These are phyloP conservation scores for Grosmannia serpens DNA, from an alignment of 2,329 filamentous ascomycete species.

Conservation along the genomic window DNA sequence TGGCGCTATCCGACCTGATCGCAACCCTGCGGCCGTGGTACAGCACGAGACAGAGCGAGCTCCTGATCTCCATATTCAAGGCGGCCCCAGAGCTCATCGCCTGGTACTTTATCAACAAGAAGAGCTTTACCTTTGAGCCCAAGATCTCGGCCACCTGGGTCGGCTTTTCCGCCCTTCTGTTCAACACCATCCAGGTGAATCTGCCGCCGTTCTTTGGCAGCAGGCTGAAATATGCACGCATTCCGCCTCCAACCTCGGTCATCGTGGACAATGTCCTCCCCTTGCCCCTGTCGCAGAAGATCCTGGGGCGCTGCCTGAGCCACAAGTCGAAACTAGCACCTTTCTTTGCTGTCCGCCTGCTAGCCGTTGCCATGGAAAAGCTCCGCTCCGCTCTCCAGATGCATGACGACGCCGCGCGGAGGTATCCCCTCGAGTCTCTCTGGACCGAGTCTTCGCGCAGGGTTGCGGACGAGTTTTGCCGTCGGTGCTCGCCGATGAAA, in stretches of 20 bases:
- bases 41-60: slow-evolving; percentile 66
- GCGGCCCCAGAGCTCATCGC: slow-evolving; percentile 77
- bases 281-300: slow-evolving; percentile 67
- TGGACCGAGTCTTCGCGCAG: slow-evolving; percentile 62
- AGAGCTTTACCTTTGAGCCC: slow-evolving; percentile 75
- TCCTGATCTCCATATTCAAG: slow-evolving; percentile 69
- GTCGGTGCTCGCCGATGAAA: slow-evolving; percentile 70
- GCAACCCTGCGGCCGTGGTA: slow-evolving; percentile 74
- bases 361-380: slow-evolving; percentile 72
- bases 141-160: slow-evolving; percentile 93
- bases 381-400: slow-evolving; percentile 52
- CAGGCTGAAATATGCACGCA: slow-evolving; percentile 44
- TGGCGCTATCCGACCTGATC: slow-evolving; percentile 65
- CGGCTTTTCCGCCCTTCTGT: slow-evolving; percentile 81
- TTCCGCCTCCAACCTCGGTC: slow-evolving; percentile 68
- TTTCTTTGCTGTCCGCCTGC: slow-evolving; percentile 71
- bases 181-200: slow-evolving; percentile 64
- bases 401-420: slow-evolving; percentile 33
- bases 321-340: slow-evolving; percentile 68
- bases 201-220: slow-evolving; percentile 64
- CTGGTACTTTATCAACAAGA: slow-evolving; percentile 74
- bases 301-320: slow-evolving; percentile 66
- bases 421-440: slow-evolving; percentile 18
- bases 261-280: slow-evolving; percentile 82
- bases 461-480: slow-evolving; percentile 63